Conservation (phyloP, 2,329 filamentous ascomycete species). For the Paramyrothecium sp. region DNA sequence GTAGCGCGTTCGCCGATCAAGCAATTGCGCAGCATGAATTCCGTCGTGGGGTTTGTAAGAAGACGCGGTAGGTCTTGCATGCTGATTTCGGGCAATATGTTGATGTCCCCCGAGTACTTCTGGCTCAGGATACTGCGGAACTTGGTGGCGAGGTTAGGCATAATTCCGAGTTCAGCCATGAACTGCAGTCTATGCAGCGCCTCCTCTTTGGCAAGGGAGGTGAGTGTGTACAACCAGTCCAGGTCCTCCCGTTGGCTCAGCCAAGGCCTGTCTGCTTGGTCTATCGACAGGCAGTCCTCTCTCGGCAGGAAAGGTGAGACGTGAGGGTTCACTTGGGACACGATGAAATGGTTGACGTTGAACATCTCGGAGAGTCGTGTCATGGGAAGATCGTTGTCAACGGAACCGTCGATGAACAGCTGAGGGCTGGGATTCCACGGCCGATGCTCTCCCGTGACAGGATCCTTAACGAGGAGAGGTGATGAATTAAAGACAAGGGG, state of each 20-base stretch:
- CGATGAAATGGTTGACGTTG: conserved; percentile 97
- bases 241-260: conserved; percentile 28
- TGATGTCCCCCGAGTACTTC: conserved; percentile 93
- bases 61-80: conserved; percentile 73
- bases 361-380: conserved; percentile 90
- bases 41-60: conserved; percentile 77
- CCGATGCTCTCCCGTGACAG: conserved; percentile 70
- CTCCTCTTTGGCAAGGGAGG: conserved; percentile 75
- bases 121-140: conserved; percentile 80
- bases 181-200: conserved; percentile 78
- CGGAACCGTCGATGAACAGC: conserved; percentile 90
- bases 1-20: conserved; percentile 80
- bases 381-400: conserved; percentile 93
- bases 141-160: conserved; percentile 78
- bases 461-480: conserved; percentile 80
- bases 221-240: conserved; percentile 65
- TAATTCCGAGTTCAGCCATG: conserved; percentile 75
- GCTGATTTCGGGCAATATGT: conserved; percentile 79
- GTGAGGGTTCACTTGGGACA: conserved; percentile 94
- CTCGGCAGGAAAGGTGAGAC: conserved; percentile 81
- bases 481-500: conserved; percentile 81
- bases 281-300: conserved; percentile 58
- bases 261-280: conserved; percentile 21
- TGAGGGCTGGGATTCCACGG: conserved; percentile 86
- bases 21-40: conserved; percentile 82